phyloP scores from a whole-genome alignment of 306 rosid species.

The Trifolium repens region DNA sequence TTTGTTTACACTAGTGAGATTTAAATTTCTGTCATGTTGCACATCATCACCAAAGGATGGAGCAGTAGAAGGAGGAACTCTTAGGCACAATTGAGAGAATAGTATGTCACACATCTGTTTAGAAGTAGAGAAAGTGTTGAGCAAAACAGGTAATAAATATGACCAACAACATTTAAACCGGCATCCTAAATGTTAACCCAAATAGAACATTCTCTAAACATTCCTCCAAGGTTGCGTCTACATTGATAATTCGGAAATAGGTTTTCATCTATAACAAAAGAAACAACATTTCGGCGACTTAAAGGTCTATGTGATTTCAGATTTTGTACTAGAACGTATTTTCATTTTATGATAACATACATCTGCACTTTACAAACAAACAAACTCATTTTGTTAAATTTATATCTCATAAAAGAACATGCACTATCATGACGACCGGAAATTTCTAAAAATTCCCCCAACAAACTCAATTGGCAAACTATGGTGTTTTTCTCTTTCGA shows the following conservation, averaged over 20 bases:
- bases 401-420: conserved; percentile 2
- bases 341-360: conserved; percentile 13
- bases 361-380: conserved; percentile 21
- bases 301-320: conserved; percentile 7
- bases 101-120: conserved; percentile 96
- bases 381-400: conserved; percentile 14
- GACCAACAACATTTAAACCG: conserved; percentile 24
- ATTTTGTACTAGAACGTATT: conserved; percentile 4
- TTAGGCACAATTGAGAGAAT: conserved; percentile 92
- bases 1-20: conserved; percentile 50
- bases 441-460: conserved; percentile 19
- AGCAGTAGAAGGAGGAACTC: conserved; percentile 73
- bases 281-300: conserved; percentile 7
- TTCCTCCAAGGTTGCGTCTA: conserved; percentile 15
- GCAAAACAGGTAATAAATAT: conserved; percentile 6
- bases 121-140: conserved; percentile 44
- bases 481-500: conserved; percentile 18
- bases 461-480: conserved; percentile 25
- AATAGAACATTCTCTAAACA: conserved; percentile 32
- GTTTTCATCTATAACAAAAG: conserved; percentile 1
- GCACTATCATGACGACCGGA: conserved; percentile 5
- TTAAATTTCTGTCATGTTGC: conserved; percentile 51
- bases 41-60: conserved; percentile 69
- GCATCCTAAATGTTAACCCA: conserved; percentile 15
- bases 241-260: neutral